Evolutionary conservation across 164 flowering plant species (phyloP).

Genomic region (Brasenia schreberi): DNA sequence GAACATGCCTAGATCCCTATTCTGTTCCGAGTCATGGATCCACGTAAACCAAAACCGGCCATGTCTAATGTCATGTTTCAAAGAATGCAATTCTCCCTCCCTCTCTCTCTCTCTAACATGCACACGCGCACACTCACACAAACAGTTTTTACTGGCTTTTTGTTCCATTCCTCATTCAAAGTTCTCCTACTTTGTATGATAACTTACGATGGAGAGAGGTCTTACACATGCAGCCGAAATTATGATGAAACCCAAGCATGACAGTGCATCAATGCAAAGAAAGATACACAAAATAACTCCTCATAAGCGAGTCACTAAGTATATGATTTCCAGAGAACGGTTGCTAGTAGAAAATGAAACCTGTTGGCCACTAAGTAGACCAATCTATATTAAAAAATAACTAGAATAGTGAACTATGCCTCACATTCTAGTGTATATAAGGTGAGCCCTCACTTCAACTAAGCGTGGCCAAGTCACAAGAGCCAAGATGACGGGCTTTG

Average conservation of each 20-base stretch:
- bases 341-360: conserved; percentile 17
- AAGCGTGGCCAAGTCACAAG: not conserved
- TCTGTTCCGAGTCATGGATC: too few relatives aligned
- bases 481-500: conserved; percentile 43
- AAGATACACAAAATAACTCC: conserved; percentile 19
- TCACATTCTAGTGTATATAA: conserved; percentile 31
- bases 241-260: too few relatives aligned
- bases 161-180: too few relatives aligned
- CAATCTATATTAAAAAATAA: conserved; percentile 25
- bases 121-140: too few relatives aligned
- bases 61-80: too few relatives aligned
- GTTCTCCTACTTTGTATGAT: not conserved
- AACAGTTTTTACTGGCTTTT: too few relatives aligned
- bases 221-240: not conserved
- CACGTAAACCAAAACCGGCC: too few relatives aligned
- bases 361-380: conserved; percentile 56
- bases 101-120: too few relatives aligned
- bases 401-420: conserved; percentile 23
- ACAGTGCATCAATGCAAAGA: not conserved
- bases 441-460: conserved; percentile 8
- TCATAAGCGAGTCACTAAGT: conserved; percentile 11
- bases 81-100: too few relatives aligned
- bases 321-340: conserved; percentile 13
- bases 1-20: too few relatives aligned
- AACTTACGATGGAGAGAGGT: not conserved